Conservation (phyloP, 2,329 filamentous ascomycete genomes). For the Monosporascus sp. region DNA sequence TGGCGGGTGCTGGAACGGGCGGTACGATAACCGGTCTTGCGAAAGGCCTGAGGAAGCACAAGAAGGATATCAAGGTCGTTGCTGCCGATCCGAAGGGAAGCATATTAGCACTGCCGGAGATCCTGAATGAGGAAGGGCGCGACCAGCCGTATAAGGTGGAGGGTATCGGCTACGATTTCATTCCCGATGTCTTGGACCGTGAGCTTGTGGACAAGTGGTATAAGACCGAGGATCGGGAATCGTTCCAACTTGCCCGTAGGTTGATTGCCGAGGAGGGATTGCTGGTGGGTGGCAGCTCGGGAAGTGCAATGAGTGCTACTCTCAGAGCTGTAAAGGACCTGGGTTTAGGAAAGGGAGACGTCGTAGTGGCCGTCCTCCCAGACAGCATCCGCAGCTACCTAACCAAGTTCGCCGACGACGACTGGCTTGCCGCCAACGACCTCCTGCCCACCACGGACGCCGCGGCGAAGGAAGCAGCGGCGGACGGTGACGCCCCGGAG, state of each 20-base stretch:
- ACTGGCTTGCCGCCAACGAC: slow-evolving; percentile 96
- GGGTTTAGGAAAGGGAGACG: slow-evolving; percentile 74
- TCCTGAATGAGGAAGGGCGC: slow-evolving; percentile 71
- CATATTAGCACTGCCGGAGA: slow-evolving; percentile 77
- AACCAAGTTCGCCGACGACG: slow-evolving; percentile 97
- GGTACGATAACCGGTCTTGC: slow-evolving; percentile 92
- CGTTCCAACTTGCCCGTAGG: slow-evolving; percentile 83
- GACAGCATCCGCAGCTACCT: slow-evolving; percentile 97
- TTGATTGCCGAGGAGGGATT: slow-evolving; percentile 93
- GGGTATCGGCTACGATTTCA: slow-evolving; percentile 97
- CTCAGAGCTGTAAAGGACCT: slow-evolving; percentile 73
- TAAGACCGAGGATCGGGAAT: slow-evolving; percentile 91
- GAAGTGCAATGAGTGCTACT: slow-evolving; percentile 82
- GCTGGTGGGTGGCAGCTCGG: slow-evolving; percentile 87
- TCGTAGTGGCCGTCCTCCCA: slow-evolving; percentile 85
- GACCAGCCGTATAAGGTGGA: slow-evolving; percentile 96
- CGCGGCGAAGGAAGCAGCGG: slow-evolving; percentile 43
- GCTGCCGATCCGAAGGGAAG: slow-evolving; percentile 91
- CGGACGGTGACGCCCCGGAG: slow-evolving; percentile 33
- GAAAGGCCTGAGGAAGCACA: slow-evolving; percentile 82
- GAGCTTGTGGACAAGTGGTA: slow-evolving; percentile 87
- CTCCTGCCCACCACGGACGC: slow-evolving; percentile 60
- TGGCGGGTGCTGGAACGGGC: slow-evolving; percentile 91
- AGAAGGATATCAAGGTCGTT: slow-evolving; percentile 77
- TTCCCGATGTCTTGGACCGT: slow-evolving; percentile 87